phyloP scores from a whole-genome alignment of 345 rosid species.

The Populus euphratica region DNA sequence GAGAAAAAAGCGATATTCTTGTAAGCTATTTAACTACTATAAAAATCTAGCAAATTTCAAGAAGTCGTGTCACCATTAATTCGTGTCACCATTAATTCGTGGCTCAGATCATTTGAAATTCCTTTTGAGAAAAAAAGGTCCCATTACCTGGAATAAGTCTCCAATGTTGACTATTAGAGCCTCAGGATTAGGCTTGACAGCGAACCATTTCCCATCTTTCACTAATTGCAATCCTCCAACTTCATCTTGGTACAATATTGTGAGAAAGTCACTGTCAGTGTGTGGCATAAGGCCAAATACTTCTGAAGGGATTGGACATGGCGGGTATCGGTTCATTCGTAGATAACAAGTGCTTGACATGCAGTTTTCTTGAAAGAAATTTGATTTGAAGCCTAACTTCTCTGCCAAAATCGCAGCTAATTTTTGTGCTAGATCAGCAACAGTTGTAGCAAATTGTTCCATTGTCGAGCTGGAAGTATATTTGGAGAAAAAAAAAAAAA shows the following conservation, averaged over 20 bases:
- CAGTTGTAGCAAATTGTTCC: slow-evolving; percentile 57
- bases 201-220: slow-evolving; percentile 74
- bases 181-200: slow-evolving; percentile 77
- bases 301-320: slow-evolving; percentile 52
- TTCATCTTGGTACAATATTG: slow-evolving; percentile 75
- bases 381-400: slow-evolving; percentile 47
- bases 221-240: slow-evolving; percentile 90
- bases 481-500: not conserved
- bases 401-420: slow-evolving; percentile 69
- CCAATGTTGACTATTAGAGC: slow-evolving; percentile 85
- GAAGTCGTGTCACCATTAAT: not conserved
- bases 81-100: not conserved
- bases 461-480: slow-evolving; percentile 49
- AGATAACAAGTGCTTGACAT: slow-evolving; percentile 70
- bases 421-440: slow-evolving; percentile 55
- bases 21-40: too few species aligned
- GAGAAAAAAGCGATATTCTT: too few species aligned
- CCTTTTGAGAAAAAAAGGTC: not conserved
- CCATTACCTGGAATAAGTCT: slow-evolving; percentile 79
- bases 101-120: not conserved
- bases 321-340: slow-evolving; percentile 83
- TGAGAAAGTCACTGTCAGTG: slow-evolving; percentile 95
- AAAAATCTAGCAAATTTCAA: too few species aligned
- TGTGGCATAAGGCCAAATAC: slow-evolving; percentile 84
- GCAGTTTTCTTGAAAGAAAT: slow-evolving; percentile 62